These are phyloP conservation scores for Synchytrium microbalum DNA, from an alignment of 371 early-diverging fungal species.

Conservation along the genomic window DNA sequence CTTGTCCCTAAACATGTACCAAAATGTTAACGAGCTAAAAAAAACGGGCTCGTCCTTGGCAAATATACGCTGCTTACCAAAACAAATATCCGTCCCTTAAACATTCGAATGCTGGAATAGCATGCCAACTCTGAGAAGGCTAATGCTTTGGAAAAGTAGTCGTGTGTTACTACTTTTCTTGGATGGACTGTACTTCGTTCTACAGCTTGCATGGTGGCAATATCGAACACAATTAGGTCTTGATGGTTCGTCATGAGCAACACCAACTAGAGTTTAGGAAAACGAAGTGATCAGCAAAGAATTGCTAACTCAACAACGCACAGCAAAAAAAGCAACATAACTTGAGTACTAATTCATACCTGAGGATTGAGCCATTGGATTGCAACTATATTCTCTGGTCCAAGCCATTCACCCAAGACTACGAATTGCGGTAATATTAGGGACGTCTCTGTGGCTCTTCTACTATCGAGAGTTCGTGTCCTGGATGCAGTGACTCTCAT, in stretches of 20 bases:
- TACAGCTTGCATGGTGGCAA: constrained; percentile 50
- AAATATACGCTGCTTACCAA: constrained; percentile 37
- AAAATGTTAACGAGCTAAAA: not conserved
- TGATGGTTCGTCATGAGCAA: constrained; percentile 56
- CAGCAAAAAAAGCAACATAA: too few species aligned
- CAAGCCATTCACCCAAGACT: constrained; percentile 49
- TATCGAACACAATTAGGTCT: constrained; percentile 62
- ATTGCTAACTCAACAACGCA: not conserved
- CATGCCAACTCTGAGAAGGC: constrained; percentile 57
- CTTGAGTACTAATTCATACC: too few species aligned
- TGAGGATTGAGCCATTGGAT: constrained; percentile 51
- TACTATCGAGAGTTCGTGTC: constrained; percentile 3
- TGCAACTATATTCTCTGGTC: constrained; percentile 58
- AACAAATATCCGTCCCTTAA: constrained; percentile 60
- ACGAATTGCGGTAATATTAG: not conserved
- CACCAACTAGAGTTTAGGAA: constrained; percentile 39
- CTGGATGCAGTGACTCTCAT: constrained; percentile 8
- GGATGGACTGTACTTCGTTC: constrained; percentile 50
- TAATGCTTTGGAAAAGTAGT: constrained; percentile 44
- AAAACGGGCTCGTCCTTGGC: not conserved
- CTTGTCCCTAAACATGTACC: constrained; percentile 41
- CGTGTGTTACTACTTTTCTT: constrained; percentile 57
- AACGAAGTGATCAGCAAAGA: not conserved
- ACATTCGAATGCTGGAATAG: constrained; percentile 54
- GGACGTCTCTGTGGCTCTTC: constrained; percentile 12